phyloP scores from a whole-genome alignment of 1,139 yeast genomes.

The Saccharomyces hybrid region DNA sequence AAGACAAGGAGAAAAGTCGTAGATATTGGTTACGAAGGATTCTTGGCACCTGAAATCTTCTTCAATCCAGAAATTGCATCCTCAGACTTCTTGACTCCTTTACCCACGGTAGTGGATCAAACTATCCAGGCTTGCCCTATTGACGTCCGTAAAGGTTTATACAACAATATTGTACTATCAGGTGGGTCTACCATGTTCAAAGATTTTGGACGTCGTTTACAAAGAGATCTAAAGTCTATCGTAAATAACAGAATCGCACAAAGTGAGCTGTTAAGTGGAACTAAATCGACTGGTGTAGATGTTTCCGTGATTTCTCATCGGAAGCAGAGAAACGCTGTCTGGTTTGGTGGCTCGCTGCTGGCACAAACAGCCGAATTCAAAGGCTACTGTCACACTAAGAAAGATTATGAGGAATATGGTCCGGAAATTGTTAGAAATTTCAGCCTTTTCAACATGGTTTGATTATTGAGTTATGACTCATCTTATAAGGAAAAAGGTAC shows the following conservation, averaged over 20 bases:
- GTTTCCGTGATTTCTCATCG: conserved; percentile 96
- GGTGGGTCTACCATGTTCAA: conserved; percentile 99
- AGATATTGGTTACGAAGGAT: conserved; percentile 95
- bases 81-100: conserved; percentile 89
- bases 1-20: conserved; percentile 58
- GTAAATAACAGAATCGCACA: conserved; percentile 83
- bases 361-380: conserved; percentile 97
- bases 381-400: conserved; percentile 93
- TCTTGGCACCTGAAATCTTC: conserved; percentile 96
- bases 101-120: conserved; percentile 89
- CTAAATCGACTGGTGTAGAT: conserved; percentile 89
- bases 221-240: conserved; percentile 81
- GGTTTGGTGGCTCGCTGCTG: conserved; percentile 97
- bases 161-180: conserved; percentile 87
- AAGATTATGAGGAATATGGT: conserved; percentile 96
- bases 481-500: not conserved
- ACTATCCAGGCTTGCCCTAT: conserved; percentile 95
- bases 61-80: conserved; percentile 97
- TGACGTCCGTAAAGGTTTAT: conserved; percentile 94
- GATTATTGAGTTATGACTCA: conserved; percentile 14
- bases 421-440: conserved; percentile 96
- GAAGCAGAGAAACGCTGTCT: conserved; percentile 96
- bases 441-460: conserved; percentile 86
- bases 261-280: conserved; percentile 73
- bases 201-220: conserved; percentile 95